phyloP scores from a whole-genome alignment of 306 rosid species.

The Acacia melanoxylon region DNA sequence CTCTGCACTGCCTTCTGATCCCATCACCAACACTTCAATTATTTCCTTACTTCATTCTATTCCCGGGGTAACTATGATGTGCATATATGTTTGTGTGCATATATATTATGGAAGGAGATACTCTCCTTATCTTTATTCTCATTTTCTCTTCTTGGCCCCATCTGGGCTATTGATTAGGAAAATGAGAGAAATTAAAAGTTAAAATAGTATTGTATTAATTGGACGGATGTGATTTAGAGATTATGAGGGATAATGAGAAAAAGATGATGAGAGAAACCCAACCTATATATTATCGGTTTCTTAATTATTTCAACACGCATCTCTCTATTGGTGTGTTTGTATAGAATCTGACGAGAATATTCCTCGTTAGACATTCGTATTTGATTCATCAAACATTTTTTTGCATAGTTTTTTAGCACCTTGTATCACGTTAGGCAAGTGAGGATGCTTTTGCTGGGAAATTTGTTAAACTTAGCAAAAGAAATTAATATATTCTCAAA shows the following conservation, averaged over 20 bases:
- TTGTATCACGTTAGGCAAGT: not conserved
- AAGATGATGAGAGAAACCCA: too few species aligned
- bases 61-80: not conserved
- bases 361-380: not conserved
- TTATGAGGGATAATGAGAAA: too few species aligned
- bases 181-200: too few species aligned
- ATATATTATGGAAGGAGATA: too few species aligned
- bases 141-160: too few species aligned
- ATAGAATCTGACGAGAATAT: not conserved
- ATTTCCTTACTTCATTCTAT: not conserved
- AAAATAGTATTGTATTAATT: too few species aligned
- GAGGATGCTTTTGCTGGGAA: not conserved
- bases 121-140: too few species aligned
- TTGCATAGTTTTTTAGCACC: not conserved
- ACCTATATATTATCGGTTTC: too few species aligned
- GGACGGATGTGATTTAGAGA: too few species aligned
- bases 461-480: not conserved
- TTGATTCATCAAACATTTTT: not conserved
- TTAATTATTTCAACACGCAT: not conserved
- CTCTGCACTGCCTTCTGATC: not conserved
- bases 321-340: not conserved
- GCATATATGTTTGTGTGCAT: not conserved
- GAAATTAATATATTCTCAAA: too few species aligned
- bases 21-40: not conserved
- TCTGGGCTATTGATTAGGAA: too few species aligned